These are phyloP conservation scores for Pholiota conissans DNA, from an alignment of 768 basidiomycete genomes.

Conservation along the genomic window DNA sequence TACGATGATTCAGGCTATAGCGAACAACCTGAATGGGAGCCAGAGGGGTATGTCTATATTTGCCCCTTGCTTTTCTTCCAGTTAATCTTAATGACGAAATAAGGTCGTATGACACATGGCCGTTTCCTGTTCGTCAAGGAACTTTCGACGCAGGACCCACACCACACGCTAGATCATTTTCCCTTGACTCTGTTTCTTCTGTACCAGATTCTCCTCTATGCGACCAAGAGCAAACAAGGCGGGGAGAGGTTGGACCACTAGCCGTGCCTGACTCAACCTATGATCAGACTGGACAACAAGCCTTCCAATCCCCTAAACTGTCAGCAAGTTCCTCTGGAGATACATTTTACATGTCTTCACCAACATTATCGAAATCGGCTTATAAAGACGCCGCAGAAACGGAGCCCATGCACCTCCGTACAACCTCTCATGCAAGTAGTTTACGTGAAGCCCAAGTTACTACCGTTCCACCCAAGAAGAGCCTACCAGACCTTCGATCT, in stretches of 20 bases:
- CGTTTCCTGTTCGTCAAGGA: constrained; percentile 33
- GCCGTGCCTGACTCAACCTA: not conserved
- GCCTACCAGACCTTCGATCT: constrained; percentile 76
- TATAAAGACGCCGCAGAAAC: constrained; percentile 12
- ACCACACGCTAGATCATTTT: constrained; percentile 60
- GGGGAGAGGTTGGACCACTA: not conserved
- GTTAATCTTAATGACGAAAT: not conserved
- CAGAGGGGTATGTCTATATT: constrained; percentile 33
- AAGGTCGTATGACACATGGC: constrained; percentile 41
- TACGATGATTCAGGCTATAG: constrained; percentile 52
- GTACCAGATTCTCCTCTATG: constrained; percentile 37
- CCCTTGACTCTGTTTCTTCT: constrained; percentile 53
- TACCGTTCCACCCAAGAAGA: constrained; percentile 64
- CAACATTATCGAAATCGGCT: constrained; percentile 12
- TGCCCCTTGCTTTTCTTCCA: constrained; percentile 1
- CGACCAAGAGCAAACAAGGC: constrained; percentile 13
- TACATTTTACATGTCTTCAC: constrained; percentile 15
- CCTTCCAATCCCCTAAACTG: not conserved
- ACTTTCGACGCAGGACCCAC: constrained; percentile 37
- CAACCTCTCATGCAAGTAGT: constrained; percentile 35
- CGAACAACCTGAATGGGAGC: constrained; percentile 46
- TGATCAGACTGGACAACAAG: constrained; percentile 4
- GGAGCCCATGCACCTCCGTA: constrained; percentile 53
- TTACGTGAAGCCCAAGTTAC: constrained; percentile 21
- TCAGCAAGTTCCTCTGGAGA: constrained; percentile 6